phyloP scores from a whole-genome alignment of 192 early-diverging fungal species.

The Backusella luteola region DNA sequence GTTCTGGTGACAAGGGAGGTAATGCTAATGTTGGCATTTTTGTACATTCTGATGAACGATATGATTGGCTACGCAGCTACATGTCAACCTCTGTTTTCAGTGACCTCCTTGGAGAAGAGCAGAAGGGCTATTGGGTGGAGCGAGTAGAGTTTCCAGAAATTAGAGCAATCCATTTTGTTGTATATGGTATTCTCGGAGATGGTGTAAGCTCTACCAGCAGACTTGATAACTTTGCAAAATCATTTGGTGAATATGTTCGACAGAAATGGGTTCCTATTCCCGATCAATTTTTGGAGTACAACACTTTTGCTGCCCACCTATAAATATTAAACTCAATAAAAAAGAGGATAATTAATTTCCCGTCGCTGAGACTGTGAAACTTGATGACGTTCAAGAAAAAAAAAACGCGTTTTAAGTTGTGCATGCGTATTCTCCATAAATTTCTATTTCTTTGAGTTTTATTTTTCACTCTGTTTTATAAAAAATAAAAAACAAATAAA shows the following conservation, averaged over 20 bases:
- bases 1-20: neutral
- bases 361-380: neutral
- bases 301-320: neutral
- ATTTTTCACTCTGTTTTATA: neutral
- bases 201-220: neutral
- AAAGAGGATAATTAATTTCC: neutral
- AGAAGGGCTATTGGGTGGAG: neutral
- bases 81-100: neutral
- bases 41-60: neutral
- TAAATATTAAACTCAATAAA: neutral
- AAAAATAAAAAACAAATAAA: neutral
- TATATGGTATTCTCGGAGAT: neutral
- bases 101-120: neutral
- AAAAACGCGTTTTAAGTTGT: constrained; percentile 5
- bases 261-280: neutral
- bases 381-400: neutral
- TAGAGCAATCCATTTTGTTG: neutral
- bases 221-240: constrained; percentile 1
- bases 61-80: neutral
- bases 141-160: neutral
- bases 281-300: neutral
- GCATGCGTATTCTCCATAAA: constrained; percentile 1
- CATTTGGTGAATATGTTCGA: neutral
- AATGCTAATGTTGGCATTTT: neutral
- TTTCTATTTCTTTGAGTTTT: neutral